phyloP scores from a whole-genome alignment of 441 rosid genomes.

The Erysimum cheiri region DNA sequence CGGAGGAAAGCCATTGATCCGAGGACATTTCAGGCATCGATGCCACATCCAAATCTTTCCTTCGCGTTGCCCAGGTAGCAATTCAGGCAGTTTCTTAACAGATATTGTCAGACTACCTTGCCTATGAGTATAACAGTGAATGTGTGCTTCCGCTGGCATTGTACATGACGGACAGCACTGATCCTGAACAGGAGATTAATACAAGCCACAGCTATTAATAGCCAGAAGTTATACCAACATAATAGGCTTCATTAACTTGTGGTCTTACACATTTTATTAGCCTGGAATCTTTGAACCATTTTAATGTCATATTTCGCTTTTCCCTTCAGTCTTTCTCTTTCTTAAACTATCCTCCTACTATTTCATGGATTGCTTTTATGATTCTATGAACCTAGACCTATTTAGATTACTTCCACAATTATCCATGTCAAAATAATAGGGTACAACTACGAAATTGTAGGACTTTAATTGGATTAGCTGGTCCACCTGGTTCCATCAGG shows the following conservation, averaged over 20 bases:
- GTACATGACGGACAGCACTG: slow-evolving; percentile 62
- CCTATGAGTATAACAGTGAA: slow-evolving; percentile 79
- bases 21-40: slow-evolving; percentile 78
- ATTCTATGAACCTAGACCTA: slow-evolving; percentile 16
- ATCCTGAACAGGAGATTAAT: slow-evolving; percentile 50
- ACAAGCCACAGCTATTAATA: slow-evolving; percentile 37
- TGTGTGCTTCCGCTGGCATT: slow-evolving; percentile 82
- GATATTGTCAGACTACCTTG: slow-evolving; percentile 88
- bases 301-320: neutral
- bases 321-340: slow-evolving; percentile 9
- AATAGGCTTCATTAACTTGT: slow-evolving; percentile 19
- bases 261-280: slow-evolving; percentile 22
- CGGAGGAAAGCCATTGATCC: slow-evolving; percentile 72
- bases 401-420: slow-evolving; percentile 13
- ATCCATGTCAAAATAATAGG: slow-evolving; percentile 21
- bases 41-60: slow-evolving; percentile 97
- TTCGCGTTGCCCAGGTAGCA: slow-evolving; percentile 72
- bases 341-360: slow-evolving; percentile 9
- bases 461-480: slow-evolving; percentile 28
- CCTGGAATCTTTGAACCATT: slow-evolving; percentile 25
- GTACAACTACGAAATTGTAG: slow-evolving; percentile 20
- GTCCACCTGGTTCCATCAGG: slow-evolving; percentile 22
- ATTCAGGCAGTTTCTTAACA: slow-evolving; percentile 65
- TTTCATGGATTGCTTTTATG: slow-evolving; percentile 18
- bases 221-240: slow-evolving; percentile 27